A percentile compares a stretch with the other conserved stretches of the same genome.
Conservation (phyloP, 2,329 filamentous ascomycete species). For the Fusarium solani-melongenae region DNA sequence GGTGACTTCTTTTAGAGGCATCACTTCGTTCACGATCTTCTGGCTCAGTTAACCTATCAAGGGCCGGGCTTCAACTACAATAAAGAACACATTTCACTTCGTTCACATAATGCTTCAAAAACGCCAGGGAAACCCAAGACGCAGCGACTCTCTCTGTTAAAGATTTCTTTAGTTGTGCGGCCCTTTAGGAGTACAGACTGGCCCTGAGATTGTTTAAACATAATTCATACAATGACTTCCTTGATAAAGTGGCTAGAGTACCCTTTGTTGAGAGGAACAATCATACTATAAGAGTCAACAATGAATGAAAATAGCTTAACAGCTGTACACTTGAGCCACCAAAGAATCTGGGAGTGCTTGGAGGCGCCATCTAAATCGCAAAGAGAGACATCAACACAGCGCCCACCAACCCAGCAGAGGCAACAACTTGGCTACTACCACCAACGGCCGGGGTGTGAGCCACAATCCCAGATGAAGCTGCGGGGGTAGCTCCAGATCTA, state of each 20-base stretch:
- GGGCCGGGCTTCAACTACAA: too few relatives aligned
- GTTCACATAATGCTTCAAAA: not conserved
- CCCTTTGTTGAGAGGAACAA: too few relatives aligned
- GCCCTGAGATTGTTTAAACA: too few relatives aligned
- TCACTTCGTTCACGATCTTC: not conserved
- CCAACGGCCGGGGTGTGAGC: not conserved
- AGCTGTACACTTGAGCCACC: not conserved
- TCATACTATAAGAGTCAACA: too few relatives aligned
- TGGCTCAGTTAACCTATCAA: too few relatives aligned
- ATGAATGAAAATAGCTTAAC: not conserved
- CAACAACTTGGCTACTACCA: not conserved
- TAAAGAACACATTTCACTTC: too few relatives aligned
- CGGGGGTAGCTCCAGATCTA: not conserved
- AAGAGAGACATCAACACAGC: not conserved
- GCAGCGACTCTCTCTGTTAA: too few relatives aligned
- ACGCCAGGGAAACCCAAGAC: too few relatives aligned
- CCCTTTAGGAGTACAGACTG: too few relatives aligned
- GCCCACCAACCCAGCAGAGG: not conserved
- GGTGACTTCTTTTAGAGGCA: not conserved
- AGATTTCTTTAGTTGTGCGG: too few relatives aligned
- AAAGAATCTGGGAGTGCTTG: fast-evolving
- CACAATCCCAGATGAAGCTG: not conserved
- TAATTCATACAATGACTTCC: too few relatives aligned
- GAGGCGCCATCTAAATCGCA: not conserved
- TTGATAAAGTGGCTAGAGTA: too few relatives aligned